phyloP scores from a whole-genome alignment of 768 basidiomycete species.

The Calocera viscosa region DNA sequence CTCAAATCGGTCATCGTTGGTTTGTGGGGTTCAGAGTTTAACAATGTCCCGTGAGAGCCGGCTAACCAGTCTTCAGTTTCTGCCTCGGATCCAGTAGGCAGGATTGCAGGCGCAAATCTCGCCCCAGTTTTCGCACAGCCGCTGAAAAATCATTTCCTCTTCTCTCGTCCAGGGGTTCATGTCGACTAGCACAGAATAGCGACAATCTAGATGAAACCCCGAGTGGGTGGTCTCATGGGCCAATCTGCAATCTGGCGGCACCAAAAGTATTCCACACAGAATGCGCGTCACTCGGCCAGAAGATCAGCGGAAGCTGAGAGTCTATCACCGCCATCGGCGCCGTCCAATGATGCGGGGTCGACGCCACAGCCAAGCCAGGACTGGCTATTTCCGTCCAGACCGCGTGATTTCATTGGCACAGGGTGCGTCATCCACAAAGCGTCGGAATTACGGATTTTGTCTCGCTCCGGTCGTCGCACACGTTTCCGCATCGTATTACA shows the following conservation, averaged over 20 bases:
- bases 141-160: too few species aligned
- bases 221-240: background rate
- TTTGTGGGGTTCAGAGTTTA: background rate
- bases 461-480: background rate
- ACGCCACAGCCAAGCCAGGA: background rate
- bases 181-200: too few species aligned
- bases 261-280: background rate
- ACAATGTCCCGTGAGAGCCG: background rate
- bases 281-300: background rate
- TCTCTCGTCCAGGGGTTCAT: too few species aligned
- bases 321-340: constrained; percentile 3
- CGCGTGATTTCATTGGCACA: background rate
- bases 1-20: background rate
- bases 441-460: constrained; percentile 5
- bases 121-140: too few species aligned
- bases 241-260: constrained; percentile 7
- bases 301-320: background rate
- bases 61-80: too few species aligned
- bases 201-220: background rate
- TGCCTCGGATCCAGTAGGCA: too few species aligned
- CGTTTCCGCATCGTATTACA: background rate
- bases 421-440: background rate
- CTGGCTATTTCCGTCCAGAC: constrained; percentile 2
- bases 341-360: constrained; percentile 4
- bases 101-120: too few species aligned